A percentile compares a stretch with the other conserved stretches of the same genome.
These are phyloP conservation scores for Calonectria naviculata DNA, from an alignment of 2,329 filamentous ascomycete genomes.

Conservation along the genomic window DNA sequence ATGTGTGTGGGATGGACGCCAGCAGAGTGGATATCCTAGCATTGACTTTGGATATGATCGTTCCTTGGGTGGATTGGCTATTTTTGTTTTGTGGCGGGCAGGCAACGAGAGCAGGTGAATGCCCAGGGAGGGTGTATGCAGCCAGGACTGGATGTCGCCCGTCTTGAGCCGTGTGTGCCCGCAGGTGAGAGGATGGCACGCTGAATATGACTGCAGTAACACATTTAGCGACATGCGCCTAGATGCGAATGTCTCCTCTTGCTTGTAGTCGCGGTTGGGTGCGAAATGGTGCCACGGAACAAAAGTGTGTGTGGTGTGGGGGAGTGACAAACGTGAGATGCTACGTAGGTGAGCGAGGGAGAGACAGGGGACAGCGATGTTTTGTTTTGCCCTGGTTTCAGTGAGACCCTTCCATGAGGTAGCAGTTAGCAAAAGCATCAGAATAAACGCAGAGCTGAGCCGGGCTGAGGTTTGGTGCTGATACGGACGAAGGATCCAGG, in stretches of 20 bases:
- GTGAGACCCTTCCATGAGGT: slow-evolving; percentile 6
- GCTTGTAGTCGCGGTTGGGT: neutral
- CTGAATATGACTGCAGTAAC: neutral
- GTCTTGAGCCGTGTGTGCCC: slow-evolving; percentile 1
- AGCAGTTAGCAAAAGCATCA: neutral
- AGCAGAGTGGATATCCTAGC: neutral
- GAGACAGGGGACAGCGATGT: slow-evolving; percentile 14
- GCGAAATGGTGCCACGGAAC: slow-evolving; percentile 7
- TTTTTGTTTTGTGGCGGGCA: neutral
- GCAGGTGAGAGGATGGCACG: neutral
- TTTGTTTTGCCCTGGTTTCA: slow-evolving; percentile 23
- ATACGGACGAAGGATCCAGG: neutral
- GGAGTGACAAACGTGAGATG: slow-evolving; percentile 7
- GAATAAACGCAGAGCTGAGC: slow-evolving; percentile 20
- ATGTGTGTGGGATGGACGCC: neutral
- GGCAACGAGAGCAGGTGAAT: neutral
- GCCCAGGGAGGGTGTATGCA: neutral
- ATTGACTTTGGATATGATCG: slow-evolving; percentile 2
- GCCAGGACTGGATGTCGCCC: neutral
- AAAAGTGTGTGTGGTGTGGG: neutral
- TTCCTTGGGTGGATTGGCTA: slow-evolving; percentile 8
- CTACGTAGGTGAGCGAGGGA: slow-evolving; percentile 3
- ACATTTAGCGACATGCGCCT: neutral
- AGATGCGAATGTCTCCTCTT: neutral
- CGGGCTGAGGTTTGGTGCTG: slow-evolving; percentile 11